A percentile compares a stretch with the other conserved stretches of the same genome.
Evolutionary conservation across 106 monocot genomes (phyloP).

Genomic region (Hemerocallis citrina): DNA sequence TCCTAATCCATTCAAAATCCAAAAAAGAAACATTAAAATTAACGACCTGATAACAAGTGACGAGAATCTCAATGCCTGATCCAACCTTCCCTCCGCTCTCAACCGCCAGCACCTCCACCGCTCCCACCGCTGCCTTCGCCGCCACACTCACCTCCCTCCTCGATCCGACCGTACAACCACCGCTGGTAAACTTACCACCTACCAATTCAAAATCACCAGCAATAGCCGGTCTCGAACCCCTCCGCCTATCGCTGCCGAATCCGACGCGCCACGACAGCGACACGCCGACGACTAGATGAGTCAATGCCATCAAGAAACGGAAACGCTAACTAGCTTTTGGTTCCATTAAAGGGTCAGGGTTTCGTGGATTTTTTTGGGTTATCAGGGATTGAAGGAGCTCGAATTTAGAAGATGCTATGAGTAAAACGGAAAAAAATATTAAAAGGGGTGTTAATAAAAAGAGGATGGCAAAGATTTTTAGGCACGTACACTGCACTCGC

Average conservation of each 20-base stretch:
- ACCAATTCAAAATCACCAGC: background rate
- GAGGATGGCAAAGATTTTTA: no score
- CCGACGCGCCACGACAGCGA: slow-evolving; percentile 14
- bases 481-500: no score
- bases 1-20: background rate
- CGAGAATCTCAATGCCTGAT: slow-evolving; percentile 63
- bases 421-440: no score
- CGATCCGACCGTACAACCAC: slow-evolving; percentile 7
- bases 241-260: slow-evolving; percentile 18
- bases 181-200: slow-evolving; percentile 3
- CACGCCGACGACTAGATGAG: slow-evolving; percentile 23
- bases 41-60: slow-evolving; percentile 85
- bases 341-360: no score
- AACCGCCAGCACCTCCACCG: slow-evolving; percentile 18
- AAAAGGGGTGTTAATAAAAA: no score
- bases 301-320: slow-evolving; percentile 33
- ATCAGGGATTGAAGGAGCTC: no score
- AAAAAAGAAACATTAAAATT: background rate
- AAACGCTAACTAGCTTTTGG: background rate
- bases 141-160: slow-evolving; percentile 12
- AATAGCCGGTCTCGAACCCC: background rate
- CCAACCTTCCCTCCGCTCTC: slow-evolving; percentile 29
- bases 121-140: slow-evolving; percentile 28
- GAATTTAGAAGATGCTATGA: no score
- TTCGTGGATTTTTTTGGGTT: no score